Conservation (phyloP, 192 early-diverging fungal genomes). For the Coemansia sp. region DNA sequence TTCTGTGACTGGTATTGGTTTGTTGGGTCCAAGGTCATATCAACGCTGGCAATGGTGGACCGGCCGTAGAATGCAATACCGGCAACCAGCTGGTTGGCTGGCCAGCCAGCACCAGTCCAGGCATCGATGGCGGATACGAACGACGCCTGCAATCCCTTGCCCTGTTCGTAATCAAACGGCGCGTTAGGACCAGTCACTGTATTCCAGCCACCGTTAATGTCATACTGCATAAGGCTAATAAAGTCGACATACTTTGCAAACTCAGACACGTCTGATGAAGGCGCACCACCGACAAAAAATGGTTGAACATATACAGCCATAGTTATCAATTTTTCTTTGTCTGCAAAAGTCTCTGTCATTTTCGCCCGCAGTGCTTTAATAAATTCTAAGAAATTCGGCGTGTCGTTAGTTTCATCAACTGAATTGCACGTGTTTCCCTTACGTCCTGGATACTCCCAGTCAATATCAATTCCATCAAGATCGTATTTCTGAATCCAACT, state of each 20-base stretch:
- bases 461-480: constrained; percentile 69
- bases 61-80: constrained; percentile 65
- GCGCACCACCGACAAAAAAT: constrained; percentile 46
- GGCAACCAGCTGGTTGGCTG: constrained; percentile 56
- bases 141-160: constrained; percentile 36
- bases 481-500: constrained; percentile 46
- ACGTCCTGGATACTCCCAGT: constrained; percentile 64
- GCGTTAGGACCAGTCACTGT: constrained; percentile 57
- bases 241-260: constrained; percentile 61
- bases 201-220: constrained; percentile 57
- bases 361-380: constrained; percentile 55
- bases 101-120: constrained; percentile 59
- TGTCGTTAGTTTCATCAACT: constrained; percentile 54
- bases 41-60: constrained; percentile 30
- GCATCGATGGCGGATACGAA: constrained; percentile 51
- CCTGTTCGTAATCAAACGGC: constrained; percentile 38
- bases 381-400: constrained; percentile 59
- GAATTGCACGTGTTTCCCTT: constrained; percentile 25
- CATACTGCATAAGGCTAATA: constrained; percentile 67
- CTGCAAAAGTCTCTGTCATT: constrained; percentile 42
- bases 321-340: constrained; percentile 54
- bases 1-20: constrained; percentile 28
- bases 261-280: constrained; percentile 53
- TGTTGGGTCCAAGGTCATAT: constrained; percentile 20
- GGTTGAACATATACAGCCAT: constrained; percentile 59